Evolutionary conservation across 169 alveolate genomes (phyloP).

Genomic region (Eimeria tenella): DNA sequence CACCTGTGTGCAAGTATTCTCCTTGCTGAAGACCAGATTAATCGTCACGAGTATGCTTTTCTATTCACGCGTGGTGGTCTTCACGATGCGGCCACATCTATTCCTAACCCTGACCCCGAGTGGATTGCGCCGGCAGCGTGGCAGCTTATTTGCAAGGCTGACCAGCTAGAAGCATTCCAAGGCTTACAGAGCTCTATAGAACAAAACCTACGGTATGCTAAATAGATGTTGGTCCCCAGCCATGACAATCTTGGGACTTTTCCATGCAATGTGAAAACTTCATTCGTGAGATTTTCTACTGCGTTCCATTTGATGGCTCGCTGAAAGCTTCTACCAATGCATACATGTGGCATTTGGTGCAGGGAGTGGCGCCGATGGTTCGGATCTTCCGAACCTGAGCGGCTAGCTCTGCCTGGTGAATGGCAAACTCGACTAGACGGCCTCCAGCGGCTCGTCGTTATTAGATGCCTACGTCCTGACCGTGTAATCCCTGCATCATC

Average conservation of each 20-base stretch:
- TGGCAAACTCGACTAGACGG: conserved; percentile 96
- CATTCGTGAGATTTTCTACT: background rate
- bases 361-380: conserved; percentile 84
- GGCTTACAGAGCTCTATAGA: conserved; percentile 94
- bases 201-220: conserved; percentile 92
- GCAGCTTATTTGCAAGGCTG: conserved; percentile 93
- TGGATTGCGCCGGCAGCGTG: conserved; percentile 93
- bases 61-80: conserved; percentile 93
- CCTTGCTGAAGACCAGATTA: conserved; percentile 88
- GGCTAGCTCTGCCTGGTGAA: conserved; percentile 96
- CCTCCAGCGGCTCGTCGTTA: conserved; percentile 90
- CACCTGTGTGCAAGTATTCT: conserved; percentile 91
- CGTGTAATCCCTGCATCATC: conserved; percentile 92
- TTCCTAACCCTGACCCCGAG: conserved; percentile 93
- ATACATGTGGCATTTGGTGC: background rate
- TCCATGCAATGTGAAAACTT: too few relatives aligned
- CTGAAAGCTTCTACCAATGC: background rate
- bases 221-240: conserved; percentile 59
- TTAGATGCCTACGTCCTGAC: conserved; percentile 94
- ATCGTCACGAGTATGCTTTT: conserved; percentile 91
- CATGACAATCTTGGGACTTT: too few relatives aligned
- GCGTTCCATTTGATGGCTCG: background rate
- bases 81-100: conserved; percentile 87
- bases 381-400: conserved; percentile 90
- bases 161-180: conserved; percentile 88